These are phyloP conservation scores for Conticribra guillardii DNA, from an alignment of 108 stramenopile genomes.

Conservation along the genomic window DNA sequence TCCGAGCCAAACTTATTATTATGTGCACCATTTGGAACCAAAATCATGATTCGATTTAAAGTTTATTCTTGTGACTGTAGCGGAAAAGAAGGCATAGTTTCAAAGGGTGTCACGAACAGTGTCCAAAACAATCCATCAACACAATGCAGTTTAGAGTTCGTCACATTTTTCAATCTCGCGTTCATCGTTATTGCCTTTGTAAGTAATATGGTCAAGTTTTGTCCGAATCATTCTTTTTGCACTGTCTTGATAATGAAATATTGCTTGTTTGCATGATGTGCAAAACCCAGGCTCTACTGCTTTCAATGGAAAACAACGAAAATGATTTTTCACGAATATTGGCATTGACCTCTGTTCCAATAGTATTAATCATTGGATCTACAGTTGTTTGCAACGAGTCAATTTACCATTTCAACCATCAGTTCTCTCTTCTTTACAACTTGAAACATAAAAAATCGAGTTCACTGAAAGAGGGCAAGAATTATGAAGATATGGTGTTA, in stretches of 20 bases:
- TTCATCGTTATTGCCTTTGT: slow-evolving; percentile 24
- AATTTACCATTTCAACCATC: slow-evolving; percentile 29
- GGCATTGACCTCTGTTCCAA: slow-evolving; percentile 17
- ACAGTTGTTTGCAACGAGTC: not conserved
- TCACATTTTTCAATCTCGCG: slow-evolving; percentile 10
- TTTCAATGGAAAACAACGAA: slow-evolving; percentile 8
- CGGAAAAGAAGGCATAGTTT: slow-evolving; percentile 3
- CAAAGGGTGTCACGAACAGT: slow-evolving; percentile 20
- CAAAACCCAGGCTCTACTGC: slow-evolving; percentile 21
- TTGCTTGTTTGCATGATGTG: slow-evolving; percentile 1
- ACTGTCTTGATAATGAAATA: not conserved
- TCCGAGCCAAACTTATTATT: slow-evolving; percentile 24
- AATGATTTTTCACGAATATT: slow-evolving; percentile 1
- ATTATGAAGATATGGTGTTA: slow-evolving; percentile 2
- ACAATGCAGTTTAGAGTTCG: slow-evolving; percentile 17
- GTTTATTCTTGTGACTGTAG: not conserved
- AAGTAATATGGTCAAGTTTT: too few species aligned
- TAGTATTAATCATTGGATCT: slow-evolving; percentile 11
- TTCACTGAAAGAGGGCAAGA: not conserved
- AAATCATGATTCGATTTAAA: slow-evolving; percentile 26
- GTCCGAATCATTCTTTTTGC: too few species aligned
- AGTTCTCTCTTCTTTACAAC: slow-evolving; percentile 29
- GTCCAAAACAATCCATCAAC: slow-evolving; percentile 8
- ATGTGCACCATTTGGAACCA: slow-evolving; percentile 24
- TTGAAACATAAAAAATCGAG: not conserved